phyloP scores from a whole-genome alignment of 208 protist genomes.

The Balamuthia mandrillaris region DNA sequence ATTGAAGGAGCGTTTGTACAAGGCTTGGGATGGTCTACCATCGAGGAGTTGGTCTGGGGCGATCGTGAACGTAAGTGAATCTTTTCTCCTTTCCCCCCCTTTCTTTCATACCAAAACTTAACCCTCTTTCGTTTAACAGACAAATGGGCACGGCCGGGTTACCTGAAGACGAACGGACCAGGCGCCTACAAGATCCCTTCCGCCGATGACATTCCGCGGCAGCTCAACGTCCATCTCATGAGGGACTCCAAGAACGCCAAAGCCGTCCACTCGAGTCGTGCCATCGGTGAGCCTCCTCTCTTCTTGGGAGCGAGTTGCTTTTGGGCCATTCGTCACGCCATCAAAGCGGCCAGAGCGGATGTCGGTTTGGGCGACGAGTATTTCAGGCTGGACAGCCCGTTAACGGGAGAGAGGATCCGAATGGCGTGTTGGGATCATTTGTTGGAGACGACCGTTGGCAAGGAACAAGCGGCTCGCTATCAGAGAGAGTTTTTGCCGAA shows the following conservation, averaged over 20 bases:
- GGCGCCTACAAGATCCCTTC: slow-evolving; percentile 76
- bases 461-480: too few relatives aligned
- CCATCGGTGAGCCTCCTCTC: slow-evolving; percentile 81
- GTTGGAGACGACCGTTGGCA: background rate
- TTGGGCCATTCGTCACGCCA: slow-evolving; percentile 79
- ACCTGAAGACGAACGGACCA: slow-evolving; percentile 48
- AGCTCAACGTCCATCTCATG: slow-evolving; percentile 74
- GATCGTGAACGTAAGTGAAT: slow-evolving; percentile 17
- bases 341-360: slow-evolving; percentile 63
- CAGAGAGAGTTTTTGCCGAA: too few relatives aligned
- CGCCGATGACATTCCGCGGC: slow-evolving; percentile 72
- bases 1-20: slow-evolving; percentile 76
- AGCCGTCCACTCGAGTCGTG: slow-evolving; percentile 43
- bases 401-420: background rate
- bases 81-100: background rate
- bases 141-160: background rate
- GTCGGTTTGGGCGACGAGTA: slow-evolving; percentile 29
- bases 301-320: slow-evolving; percentile 71
- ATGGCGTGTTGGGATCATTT: background rate
- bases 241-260: slow-evolving; percentile 56
- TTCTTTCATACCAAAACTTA: background rate
- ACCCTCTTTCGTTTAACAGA: slow-evolving; percentile 7
- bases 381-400: too few relatives aligned
- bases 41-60: slow-evolving; percentile 66
- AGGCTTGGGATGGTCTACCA: slow-evolving; percentile 69